Evolutionary conservation across 2,329 filamentous ascomycete genomes (phyloP), one percentile per base, ranked within the genome.

Genomic region (Fusarium torulosum): DNA sequence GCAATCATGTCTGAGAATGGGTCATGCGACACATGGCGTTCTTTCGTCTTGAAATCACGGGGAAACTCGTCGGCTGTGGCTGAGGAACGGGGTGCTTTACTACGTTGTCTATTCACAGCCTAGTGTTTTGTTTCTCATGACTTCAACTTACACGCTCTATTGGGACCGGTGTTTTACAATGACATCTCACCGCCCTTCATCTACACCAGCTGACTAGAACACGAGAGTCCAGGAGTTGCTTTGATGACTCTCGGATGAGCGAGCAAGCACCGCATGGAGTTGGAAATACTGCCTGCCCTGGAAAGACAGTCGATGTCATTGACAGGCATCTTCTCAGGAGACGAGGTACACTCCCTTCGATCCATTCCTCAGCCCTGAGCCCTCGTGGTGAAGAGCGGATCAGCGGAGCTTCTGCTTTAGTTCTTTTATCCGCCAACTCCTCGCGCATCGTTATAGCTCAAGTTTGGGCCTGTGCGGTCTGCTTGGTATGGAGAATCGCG

Each of bases 121-220:
- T 45, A 50, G 41, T 25, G 45, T 41, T 42, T 52, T 29, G 31
- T 19, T 4, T 46, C 46, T 57, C 46, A 53, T 13, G 38, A 45
- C 47, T 25, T 31, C 27, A 17, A 52, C 25, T 50, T 20, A 7
- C 19, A 25, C 29, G 33, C 31, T 33, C 17, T 41, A 15, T 62
- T 61, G 23, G 59, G 29, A 53, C 40, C 27, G 37, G 44, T 42
- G 25, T 54, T 61, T 50, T 42, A 38, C 44, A 20, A 37, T 49
- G 40, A 58, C 53, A 66, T 53, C 57, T 66, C 50, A 63, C 63
- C 62, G 63, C 62, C 29, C 37, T 55, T 65, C 40, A 44, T 58
- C 27, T 11, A 40, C 25, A 4, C 27, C 58, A 46, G 25, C 27
- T 45, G n/a, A 53, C 41, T 43, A 20, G n/a, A 11, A 42, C 15